A percentile compares a stretch with the other conserved stretches of the same genome.
Conservation (phyloP, 2,329 filamentous ascomycete genomes). For the Pseudogymnoascus sp. region DNA sequence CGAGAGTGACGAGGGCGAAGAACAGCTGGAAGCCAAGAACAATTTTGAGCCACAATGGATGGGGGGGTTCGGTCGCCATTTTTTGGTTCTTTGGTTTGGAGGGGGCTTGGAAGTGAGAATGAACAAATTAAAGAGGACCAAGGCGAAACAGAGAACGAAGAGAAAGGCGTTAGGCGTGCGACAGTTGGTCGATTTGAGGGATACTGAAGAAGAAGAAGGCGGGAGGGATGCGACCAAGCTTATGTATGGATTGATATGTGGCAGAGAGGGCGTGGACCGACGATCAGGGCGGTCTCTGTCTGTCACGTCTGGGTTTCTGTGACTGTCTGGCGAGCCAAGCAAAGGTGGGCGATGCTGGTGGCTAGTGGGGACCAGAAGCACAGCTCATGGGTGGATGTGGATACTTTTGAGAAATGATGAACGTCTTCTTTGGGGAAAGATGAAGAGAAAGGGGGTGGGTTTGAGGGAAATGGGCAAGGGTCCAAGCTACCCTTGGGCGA, state of each 20-base stretch:
- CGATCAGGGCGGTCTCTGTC: background rate
- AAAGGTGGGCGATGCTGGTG: background rate
- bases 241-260: constrained; percentile 7
- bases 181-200: constrained; percentile 1
- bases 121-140: background rate
- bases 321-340: background rate
- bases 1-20: background rate
- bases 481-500: constrained; percentile 10
- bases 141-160: background rate
- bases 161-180: background rate
- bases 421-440: background rate
- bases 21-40: background rate
- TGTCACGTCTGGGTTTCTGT: constrained; percentile 6
- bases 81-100: background rate
- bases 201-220: background rate
- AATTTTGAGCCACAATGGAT: background rate
- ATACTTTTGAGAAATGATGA: background rate
- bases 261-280: background rate
- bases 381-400: background rate
- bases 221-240: background rate
- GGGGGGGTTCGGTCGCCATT: background rate
- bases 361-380: background rate
- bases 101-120: background rate
- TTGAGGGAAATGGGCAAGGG: background rate
- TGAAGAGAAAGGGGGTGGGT: background rate